These are phyloP conservation scores for Mycena belliarum DNA, from an alignment of 768 basidiomycete genomes.

Conservation along the genomic window DNA sequence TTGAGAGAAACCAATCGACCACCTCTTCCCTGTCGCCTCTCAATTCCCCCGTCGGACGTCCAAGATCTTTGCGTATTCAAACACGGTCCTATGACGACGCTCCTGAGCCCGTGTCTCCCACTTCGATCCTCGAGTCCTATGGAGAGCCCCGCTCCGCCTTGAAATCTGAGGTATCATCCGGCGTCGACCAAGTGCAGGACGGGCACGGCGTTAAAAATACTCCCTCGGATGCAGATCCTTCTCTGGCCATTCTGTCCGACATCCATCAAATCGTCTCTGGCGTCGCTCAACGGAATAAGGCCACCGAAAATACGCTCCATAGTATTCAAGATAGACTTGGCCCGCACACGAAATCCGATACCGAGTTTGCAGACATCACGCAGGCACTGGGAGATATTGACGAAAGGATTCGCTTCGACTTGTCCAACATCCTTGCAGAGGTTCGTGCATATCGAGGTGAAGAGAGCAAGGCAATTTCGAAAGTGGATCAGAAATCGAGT, in stretches of 20 bases:
- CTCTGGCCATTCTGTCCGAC: slow-evolving; percentile 22
- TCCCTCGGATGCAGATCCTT: slow-evolving; percentile 9
- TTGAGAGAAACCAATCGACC: slow-evolving; percentile 40
- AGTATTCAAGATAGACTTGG: slow-evolving; percentile 31
- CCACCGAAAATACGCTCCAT: slow-evolving; percentile 28
- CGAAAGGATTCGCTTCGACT: slow-evolving; percentile 37
- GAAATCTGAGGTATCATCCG: background rate
- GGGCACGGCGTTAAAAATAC: background rate
- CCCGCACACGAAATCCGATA: slow-evolving; percentile 3
- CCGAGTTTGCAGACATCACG: slow-evolving; percentile 24
- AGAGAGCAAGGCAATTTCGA: background rate
- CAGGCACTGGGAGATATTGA: slow-evolving; percentile 42
- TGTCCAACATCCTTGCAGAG: slow-evolving; percentile 36
- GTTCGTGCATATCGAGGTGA: slow-evolving; percentile 25
- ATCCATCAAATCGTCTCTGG: slow-evolving; percentile 35
- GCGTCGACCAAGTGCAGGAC: background rate
- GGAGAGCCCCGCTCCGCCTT: background rate
- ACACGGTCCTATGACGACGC: background rate
- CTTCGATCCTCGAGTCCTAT: slow-evolving; percentile 31
- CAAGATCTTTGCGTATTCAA: slow-evolving; percentile 10
- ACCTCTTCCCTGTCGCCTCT: slow-evolving; percentile 1
- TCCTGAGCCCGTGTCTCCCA: slow-evolving; percentile 9
- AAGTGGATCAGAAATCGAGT: slow-evolving; percentile 11
- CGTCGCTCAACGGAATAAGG: slow-evolving; percentile 31
- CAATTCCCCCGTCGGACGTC: slow-evolving; percentile 4